phyloP scores from a whole-genome alignment of 495 filamentous ascomycete genomes.

The Rhizodiscina lignyota region DNA sequence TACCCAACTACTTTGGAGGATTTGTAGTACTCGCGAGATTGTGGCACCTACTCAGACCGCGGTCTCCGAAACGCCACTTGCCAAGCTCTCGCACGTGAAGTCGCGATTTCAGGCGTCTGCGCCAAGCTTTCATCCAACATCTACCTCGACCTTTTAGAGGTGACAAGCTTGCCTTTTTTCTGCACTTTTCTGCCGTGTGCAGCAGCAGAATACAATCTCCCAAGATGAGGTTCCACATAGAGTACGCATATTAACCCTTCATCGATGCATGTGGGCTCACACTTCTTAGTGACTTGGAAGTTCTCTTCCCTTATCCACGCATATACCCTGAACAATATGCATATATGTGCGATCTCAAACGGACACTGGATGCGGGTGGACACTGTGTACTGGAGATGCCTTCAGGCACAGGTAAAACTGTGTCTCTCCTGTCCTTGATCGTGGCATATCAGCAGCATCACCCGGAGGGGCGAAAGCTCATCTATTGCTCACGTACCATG shows the following conservation, averaged over 20 bases:
- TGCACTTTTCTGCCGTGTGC: no score
- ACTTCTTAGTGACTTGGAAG: conserved; percentile 59
- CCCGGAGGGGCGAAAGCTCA: conserved; percentile 81
- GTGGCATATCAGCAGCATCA: conserved; percentile 90
- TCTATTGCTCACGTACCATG: conserved; percentile 98
- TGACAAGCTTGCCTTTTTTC: no score
- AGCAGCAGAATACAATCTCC: no score
- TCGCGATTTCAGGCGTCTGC: no score
- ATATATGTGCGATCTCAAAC: conserved; percentile 98
- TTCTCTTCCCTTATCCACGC: conserved; percentile 92
- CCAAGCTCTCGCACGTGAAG: no score
- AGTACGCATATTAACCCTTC: conserved; percentile 33
- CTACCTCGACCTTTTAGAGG: no score
- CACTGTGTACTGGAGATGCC: conserved; percentile 99
- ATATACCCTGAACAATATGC: conserved; percentile 99
- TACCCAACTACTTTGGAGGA: no score
- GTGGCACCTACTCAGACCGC: no score
- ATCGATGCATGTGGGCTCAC: conserved; percentile 8
- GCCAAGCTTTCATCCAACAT: no score
- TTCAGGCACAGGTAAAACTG: conserved; percentile 97
- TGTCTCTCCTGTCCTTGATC: conserved; percentile 87
- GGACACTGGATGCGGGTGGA: conserved; percentile 83
- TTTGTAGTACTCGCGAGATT: no score
- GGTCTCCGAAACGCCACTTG: no score
- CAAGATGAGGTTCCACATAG: conserved; percentile 96